These are phyloP conservation scores for Aspergillus campestris DNA, from an alignment of 495 filamentous ascomycete genomes.

Conservation along the genomic window DNA sequence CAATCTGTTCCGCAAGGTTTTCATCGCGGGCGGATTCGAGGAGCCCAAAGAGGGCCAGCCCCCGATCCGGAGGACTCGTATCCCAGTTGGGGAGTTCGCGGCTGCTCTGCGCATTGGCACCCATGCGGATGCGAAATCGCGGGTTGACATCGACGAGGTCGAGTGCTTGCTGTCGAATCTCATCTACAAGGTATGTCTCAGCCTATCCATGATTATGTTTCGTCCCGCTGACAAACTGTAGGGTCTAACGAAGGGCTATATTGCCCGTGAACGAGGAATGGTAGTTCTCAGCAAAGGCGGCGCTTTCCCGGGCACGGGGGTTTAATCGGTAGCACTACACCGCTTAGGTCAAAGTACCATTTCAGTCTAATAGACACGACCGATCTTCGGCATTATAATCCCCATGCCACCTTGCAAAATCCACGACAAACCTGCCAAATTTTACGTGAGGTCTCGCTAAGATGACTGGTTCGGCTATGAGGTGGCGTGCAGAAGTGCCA, in stretches of 20 bases:
- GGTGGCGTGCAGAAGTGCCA: too few species aligned
- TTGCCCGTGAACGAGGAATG: constrained; percentile 76
- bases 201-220: too few species aligned
- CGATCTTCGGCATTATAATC: too few species aligned
- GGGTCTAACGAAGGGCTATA: constrained; percentile 97
- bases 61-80: constrained; percentile 59
- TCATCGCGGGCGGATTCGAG: constrained; percentile 70
- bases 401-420: too few species aligned
- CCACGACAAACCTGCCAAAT: too few species aligned
- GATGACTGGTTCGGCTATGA: too few species aligned
- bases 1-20: constrained; percentile 86
- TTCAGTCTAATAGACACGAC: too few species aligned
- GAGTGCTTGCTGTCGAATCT: constrained; percentile 91
- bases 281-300: constrained; percentile 86
- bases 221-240: constrained; percentile 24
- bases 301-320: constrained; percentile 91
- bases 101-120: constrained; percentile 50
- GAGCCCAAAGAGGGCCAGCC: constrained; percentile 57
- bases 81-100: constrained; percentile 74
- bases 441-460: too few species aligned
- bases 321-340: constrained; percentile 38
- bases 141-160: constrained; percentile 81
- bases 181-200: constrained; percentile 81
- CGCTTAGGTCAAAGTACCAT: too few species aligned
- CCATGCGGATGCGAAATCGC: constrained; percentile 47